Evolutionary conservation across 768 basidiomycete genomes (phyloP), one percentile per base, ranked within the genome.

Genomic region (Pleurotus cornucopiae): DNA sequence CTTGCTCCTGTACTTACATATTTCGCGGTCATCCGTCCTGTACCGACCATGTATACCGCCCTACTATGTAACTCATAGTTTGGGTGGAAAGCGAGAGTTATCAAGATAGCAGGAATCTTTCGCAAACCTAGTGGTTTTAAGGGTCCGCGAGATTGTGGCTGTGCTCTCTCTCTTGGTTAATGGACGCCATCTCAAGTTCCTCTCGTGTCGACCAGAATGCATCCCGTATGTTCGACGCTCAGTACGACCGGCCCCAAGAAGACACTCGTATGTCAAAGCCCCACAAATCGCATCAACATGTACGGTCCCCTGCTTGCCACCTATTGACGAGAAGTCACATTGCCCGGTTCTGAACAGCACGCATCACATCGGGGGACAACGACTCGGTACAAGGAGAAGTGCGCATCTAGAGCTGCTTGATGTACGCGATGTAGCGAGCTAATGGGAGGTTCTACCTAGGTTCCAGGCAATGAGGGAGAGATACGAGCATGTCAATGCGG

Each of bases 391-490:
- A 70, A 70, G 47, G 69, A 70, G 60, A 70, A 70, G 69, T 67
- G 53, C 14, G 62, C 45, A n/a, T 11, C 9, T 20, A 16, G 3
- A 11, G 6, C 46, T 5, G 55, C 18, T 18, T 11, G 13, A 34
- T 34, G 13, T 20, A n/a, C n/a, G n/a, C 39, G 16, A n/a, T 34
- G 26, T 16, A 43, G 25, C 7, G 16, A 18, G 7, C 9, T 52
- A 49, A 26, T 55, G 26, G n/a, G 14, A 18, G n/a, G 5, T 11
- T 54, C 0, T 58, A n/a, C 26, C 6, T 57, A 81, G 79, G 63
- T 81, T 77, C 62, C 75, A 77, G 48, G 63, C 64, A 37, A 67
- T 79, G 63, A 69, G 76, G 41, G 76, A 78, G 57, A 74, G 69
- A 58, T 81, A 76, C 54, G 78, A 80, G 41, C 71, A 70, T 49